Evolutionary conservation across 2,329 filamentous ascomycete species (phyloP), one percentile per base, ranked within the genome.

Genomic region (Beauveria sp.): DNA sequence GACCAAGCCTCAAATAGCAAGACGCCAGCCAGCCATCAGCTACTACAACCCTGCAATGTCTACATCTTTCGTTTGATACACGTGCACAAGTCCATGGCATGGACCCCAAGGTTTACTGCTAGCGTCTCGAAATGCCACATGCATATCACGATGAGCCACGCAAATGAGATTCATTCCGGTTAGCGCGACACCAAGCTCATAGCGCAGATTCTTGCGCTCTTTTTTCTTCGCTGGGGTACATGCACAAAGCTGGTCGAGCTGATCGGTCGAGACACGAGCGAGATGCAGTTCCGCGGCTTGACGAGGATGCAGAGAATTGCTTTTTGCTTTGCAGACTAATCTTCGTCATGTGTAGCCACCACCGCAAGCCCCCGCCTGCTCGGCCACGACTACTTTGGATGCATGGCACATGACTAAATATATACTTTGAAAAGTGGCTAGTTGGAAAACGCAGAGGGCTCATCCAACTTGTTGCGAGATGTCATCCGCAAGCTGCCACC

Each of bases 121-220:
- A 56, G 54, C 43, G 54, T 24, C 43, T 47, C 41, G 37, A 9
- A 37, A 37, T 46, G 26, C 10, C 43, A 56, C 22, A 37, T 5
- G 14, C 26, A 20, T 22, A 20, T 7, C 40, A 56, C 14, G 22
- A 28, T 40, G 24, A 48, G 43, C 12, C 52, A 28, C 10, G 43
- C 5, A 20, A 34, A 9, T 4, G n/a, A 46, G 20, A 16, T 41
- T n/a, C 40, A 8, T 22, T 16, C 37, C 8, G 28, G 18, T 24
- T 46, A 56, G 54, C n/a, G 43, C 54, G 28, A 22, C 28, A 56
- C 54, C 54, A 48, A 48, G 54, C 54, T 46, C 28, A n/a, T 47
- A 56, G 26, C 43, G 5, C 24, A 5, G 24, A 44, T 24, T 5
- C 3, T 30, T 30, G 3, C 18, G 10, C 9, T 26, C 37, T 28